Conservation (phyloP, 1,284 basidiomycete genomes). For the Leccinum ponderosum region DNA sequence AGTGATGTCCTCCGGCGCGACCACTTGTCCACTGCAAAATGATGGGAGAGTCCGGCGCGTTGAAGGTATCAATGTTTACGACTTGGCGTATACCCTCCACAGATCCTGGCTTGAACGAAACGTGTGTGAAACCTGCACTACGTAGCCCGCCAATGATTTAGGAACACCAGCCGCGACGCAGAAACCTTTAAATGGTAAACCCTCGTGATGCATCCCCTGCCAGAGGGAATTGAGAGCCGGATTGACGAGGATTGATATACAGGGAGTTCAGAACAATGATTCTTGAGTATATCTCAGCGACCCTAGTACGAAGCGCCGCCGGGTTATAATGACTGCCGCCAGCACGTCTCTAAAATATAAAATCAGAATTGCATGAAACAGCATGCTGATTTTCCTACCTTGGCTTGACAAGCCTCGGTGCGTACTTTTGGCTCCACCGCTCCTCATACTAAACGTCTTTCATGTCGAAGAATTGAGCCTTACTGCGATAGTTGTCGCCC, state of each 20-base stretch:
- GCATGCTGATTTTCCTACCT: conserved; percentile 50
- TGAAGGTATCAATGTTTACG: conserved; percentile 91
- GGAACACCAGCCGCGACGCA: conserved; percentile 97
- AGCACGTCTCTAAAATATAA: conserved; percentile 71
- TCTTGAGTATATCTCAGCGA: conserved; percentile 71
- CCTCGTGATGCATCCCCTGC: conserved; percentile 97
- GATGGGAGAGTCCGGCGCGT: conserved; percentile 95
- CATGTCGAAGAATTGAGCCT: conserved; percentile 82
- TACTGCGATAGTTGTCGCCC: conserved; percentile 84
- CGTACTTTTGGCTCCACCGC: conserved; percentile 90
- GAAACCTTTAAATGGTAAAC: conserved; percentile 95
- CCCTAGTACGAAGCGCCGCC: conserved; percentile 84
- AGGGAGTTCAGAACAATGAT: conserved; percentile 92
- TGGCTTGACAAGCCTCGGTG: conserved; percentile 86
- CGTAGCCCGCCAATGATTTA: conserved; percentile 81
- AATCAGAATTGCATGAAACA: conserved; percentile 11
- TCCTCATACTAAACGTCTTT: conserved; percentile 73
- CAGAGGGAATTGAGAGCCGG: conserved; percentile 93
- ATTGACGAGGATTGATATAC: conserved; percentile 98
- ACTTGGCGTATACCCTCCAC: conserved; percentile 98
- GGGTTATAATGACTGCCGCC: conserved; percentile 98
- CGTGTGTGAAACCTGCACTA: conserved; percentile 87
- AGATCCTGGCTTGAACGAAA: conserved; percentile 97
- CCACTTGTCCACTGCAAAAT: conserved; percentile 99
- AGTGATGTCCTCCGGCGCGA: conserved; percentile 97